A percentile compares a stretch with the other conserved stretches of the same genome.
Conservation (phyloP, 2,329 filamentous ascomycete genomes). For the Atkinsonella hypoxylon region DNA sequence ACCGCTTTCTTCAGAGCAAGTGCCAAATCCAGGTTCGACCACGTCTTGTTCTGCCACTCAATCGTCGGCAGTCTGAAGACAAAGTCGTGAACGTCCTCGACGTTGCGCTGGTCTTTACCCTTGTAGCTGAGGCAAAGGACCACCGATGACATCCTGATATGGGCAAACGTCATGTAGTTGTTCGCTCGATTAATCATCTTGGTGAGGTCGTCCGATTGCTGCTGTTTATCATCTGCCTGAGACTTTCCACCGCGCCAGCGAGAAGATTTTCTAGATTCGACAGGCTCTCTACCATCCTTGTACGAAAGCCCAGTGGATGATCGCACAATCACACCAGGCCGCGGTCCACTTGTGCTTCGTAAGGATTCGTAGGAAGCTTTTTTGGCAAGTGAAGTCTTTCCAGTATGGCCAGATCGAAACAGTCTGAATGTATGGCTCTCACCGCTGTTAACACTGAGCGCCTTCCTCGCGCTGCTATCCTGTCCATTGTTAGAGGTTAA, state of each 20-base stretch:
- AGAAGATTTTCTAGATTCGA: conserved; percentile 30
- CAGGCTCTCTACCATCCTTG: conserved; percentile 26
- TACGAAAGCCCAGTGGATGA: conserved; percentile 33
- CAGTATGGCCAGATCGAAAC: conserved; percentile 32
- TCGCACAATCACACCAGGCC: conserved; percentile 31
- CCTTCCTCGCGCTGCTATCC: conserved; percentile 30
- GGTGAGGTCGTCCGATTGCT: conserved; percentile 75
- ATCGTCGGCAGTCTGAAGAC: conserved; percentile 91
- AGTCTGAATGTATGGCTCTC: conserved; percentile 36
- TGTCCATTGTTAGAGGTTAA: conserved; percentile 44
- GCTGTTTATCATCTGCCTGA: conserved; percentile 43
- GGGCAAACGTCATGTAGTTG: conserved; percentile 94
- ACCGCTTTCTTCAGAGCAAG: conserved; percentile 89
- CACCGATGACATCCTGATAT: conserved; percentile 90
- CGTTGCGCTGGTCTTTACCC: conserved; percentile 85
- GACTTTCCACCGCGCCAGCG: conserved; percentile 43
- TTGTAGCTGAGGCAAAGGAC: conserved; percentile 95
- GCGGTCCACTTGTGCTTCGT: conserved; percentile 26
- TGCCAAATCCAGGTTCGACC: conserved; percentile 93
- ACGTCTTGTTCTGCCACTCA: conserved; percentile 97
- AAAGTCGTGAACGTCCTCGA: conserved; percentile 95
- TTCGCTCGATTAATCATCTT: conserved; percentile 94
- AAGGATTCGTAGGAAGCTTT: conserved; percentile 48
- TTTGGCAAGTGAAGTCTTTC: conserved; percentile 31
- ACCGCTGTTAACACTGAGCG: conserved; percentile 32